Evolutionary conservation across 176 grass and related monocot species (phyloP).

Genomic region (Saccharum spontaneum): DNA sequence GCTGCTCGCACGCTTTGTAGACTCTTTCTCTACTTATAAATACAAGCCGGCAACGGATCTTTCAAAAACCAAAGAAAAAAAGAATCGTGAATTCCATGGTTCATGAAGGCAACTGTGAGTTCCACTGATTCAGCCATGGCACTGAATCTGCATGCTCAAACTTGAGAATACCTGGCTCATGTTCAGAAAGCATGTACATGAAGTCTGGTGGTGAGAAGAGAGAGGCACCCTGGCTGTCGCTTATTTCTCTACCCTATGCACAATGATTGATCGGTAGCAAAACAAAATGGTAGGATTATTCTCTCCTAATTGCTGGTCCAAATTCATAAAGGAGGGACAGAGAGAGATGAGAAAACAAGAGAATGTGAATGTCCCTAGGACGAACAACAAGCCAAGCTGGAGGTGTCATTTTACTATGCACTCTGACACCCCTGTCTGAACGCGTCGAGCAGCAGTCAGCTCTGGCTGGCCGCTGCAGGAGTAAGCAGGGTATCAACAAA

Average conservation of each 20-base stretch:
- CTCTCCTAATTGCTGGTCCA: background rate
- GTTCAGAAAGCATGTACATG: background rate
- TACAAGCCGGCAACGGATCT: too few relatives aligned
- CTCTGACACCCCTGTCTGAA: background rate
- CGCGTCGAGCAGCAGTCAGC: background rate
- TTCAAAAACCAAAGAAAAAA: too few relatives aligned
- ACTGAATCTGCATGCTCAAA: background rate
- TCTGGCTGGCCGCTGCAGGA: background rate
- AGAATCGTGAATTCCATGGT: background rate
- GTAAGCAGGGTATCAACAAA: background rate
- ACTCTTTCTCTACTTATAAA: too few relatives aligned
- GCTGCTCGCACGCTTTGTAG: too few relatives aligned
- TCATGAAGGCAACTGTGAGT: background rate
- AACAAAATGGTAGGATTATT: background rate
- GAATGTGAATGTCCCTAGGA: background rate
- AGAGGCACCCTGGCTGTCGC: background rate
- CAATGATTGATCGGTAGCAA: background rate
- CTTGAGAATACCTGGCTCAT: background rate
- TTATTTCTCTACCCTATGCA: background rate
- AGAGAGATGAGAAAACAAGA: background rate
- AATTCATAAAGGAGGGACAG: background rate
- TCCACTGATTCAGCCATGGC: background rate
- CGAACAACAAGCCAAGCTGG: constrained; percentile 23
- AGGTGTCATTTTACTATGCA: background rate
- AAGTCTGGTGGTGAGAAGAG: background rate